Conservation (phyloP, 2,329 filamentous ascomycete species). For the Nemania sp. region DNA sequence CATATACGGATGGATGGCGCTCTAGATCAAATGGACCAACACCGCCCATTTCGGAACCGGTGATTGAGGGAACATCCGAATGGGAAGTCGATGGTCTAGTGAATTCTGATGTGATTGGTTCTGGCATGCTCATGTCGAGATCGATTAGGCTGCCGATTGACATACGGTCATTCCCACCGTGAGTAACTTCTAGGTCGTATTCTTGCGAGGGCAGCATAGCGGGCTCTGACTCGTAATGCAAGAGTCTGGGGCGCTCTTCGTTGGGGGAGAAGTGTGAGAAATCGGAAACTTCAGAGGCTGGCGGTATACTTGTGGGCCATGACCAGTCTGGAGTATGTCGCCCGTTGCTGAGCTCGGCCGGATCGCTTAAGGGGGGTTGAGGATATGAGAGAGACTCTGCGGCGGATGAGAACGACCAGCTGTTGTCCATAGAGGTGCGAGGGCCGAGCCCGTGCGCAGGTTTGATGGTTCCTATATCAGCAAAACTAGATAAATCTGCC, state of each 20-base stretch:
- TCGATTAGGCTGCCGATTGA: slow-evolving; percentile 56
- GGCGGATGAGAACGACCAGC: slow-evolving; percentile 49
- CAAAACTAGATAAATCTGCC: slow-evolving; percentile 60
- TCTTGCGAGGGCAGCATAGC: slow-evolving; percentile 46
- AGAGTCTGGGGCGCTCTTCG: slow-evolving; percentile 49
- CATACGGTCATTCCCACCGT: slow-evolving; percentile 45
- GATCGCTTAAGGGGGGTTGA: slow-evolving; percentile 60
- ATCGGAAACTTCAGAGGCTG: slow-evolving; percentile 58
- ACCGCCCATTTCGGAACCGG: slow-evolving; percentile 59
- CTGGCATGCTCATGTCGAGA: slow-evolving; percentile 59
- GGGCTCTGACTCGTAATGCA: slow-evolving; percentile 59
- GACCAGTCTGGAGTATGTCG: slow-evolving; percentile 62
- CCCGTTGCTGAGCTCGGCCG: slow-evolving; percentile 57
- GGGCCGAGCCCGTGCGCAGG: slow-evolving; percentile 44
- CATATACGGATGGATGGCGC: slow-evolving; percentile 63
- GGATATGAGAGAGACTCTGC: slow-evolving; percentile 48
- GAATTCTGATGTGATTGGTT: slow-evolving; percentile 53
- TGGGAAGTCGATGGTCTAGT: slow-evolving; percentile 61
- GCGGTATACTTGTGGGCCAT: slow-evolving; percentile 58
- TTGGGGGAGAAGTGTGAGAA: slow-evolving; percentile 56
- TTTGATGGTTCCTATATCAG: slow-evolving; percentile 64
- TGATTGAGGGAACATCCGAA: slow-evolving; percentile 60
- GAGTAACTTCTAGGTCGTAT: slow-evolving; percentile 48
- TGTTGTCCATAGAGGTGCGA: slow-evolving; percentile 54
- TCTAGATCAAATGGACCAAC: slow-evolving; percentile 67